Evolutionary conservation across 345 rosid genomes (phyloP).

Genomic region (Mercurialis annua): DNA sequence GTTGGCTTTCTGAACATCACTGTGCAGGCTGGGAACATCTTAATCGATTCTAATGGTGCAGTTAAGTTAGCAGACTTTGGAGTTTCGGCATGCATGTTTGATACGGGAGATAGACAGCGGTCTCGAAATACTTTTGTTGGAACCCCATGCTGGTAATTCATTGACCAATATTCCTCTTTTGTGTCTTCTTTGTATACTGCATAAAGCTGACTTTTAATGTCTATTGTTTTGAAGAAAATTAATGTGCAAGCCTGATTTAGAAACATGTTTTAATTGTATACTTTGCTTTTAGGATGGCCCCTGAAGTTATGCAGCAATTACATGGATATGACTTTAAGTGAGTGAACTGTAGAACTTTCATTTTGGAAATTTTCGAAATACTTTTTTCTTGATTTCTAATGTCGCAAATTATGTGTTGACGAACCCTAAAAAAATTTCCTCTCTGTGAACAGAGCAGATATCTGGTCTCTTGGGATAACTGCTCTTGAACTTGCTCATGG

Average conservation of each 20-base stretch:
- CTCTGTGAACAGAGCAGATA: conserved; percentile 76
- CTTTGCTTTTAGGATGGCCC: conserved; percentile 83
- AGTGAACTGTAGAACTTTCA: conserved; percentile 34
- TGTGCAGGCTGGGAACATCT: conserved; percentile 91
- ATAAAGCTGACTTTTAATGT: neutral
- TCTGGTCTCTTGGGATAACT: conserved; percentile 98
- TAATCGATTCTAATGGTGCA: conserved; percentile 70
- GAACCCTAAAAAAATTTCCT: conserved; percentile 19
- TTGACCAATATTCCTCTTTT: conserved; percentile 7
- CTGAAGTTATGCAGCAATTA: conserved; percentile 99
- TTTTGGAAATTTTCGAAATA: neutral
- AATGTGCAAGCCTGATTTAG: neutral
- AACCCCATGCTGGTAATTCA: conserved; percentile 92
- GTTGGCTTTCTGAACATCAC: conserved; percentile 14
- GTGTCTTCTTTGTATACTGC: neutral
- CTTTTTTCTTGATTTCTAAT: conserved; percentile 1
- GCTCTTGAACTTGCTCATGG: conserved; percentile 99
- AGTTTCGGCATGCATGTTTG: conserved; percentile 98
- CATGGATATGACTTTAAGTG: conserved; percentile 99
- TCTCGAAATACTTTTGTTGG: conserved; percentile 98
- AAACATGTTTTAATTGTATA: conserved; percentile 7
- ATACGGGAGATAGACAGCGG: conserved; percentile 95
- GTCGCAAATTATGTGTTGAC: conserved; percentile 12
- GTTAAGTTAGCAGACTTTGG: conserved; percentile 97
- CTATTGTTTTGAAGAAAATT: neutral